A percentile compares a stretch with the other conserved stretches of the same genome.
Conservation (phyloP, 176 grass and related monocot genomes). For the barley (Hordeum vulgare) region DNA sequence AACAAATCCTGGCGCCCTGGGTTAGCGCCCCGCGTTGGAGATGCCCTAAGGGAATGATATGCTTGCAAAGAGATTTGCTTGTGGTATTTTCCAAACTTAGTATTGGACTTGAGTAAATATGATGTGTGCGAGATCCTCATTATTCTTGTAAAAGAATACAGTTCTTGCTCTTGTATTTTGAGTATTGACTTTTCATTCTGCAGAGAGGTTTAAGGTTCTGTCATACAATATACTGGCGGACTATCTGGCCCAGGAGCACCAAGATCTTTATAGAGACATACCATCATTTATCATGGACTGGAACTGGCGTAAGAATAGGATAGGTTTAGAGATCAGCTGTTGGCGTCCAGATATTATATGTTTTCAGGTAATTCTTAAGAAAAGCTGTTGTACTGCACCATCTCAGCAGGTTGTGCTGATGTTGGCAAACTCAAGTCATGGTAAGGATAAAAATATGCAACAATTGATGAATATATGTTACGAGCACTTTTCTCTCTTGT, state of each 20-base stretch:
- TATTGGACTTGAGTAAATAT: slow-evolving; percentile 9
- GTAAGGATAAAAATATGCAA: neutral
- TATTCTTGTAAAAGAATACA: slow-evolving; percentile 10
- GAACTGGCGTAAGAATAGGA: slow-evolving; percentile 71
- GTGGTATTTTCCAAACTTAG: neutral
- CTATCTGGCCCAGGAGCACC: slow-evolving; percentile 77
- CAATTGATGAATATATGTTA: neutral
- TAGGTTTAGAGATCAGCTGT: slow-evolving; percentile 60
- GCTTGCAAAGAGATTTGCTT: neutral
- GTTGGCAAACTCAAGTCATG: neutral
- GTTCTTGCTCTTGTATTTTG: neutral
- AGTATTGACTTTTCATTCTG: slow-evolving; percentile 24
- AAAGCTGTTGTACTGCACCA: neutral
- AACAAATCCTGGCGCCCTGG: no score
- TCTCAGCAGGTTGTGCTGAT: neutral
- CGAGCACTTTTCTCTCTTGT: neutral
- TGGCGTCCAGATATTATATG: slow-evolving; percentile 90
- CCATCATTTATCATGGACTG: slow-evolving; percentile 51
- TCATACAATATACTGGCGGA: slow-evolving; percentile 98
- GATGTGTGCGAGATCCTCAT: neutral
- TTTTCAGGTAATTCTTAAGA: slow-evolving; percentile 67
- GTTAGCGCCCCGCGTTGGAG: no score
- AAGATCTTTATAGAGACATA: slow-evolving; percentile 57
- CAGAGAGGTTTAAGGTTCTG: slow-evolving; percentile 82
- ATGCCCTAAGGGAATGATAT: neutral